Conservation (phyloP, 73 alveolate species). For the Paramecium biaurelia region DNA sequence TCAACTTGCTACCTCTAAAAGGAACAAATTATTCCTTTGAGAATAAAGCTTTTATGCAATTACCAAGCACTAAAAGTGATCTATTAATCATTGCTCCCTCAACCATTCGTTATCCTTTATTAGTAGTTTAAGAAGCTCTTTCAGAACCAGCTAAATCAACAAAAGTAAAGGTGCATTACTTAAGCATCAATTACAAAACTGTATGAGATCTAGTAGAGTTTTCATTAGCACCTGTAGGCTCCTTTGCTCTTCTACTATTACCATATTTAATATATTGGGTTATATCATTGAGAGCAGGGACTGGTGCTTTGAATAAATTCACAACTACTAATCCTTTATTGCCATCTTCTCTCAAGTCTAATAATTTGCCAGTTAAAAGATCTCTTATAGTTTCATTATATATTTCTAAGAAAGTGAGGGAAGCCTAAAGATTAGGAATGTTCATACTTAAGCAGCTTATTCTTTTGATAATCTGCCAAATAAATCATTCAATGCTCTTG, state of each 20-base stretch:
- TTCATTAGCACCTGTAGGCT: slow-evolving; percentile 95
- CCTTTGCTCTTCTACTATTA: slow-evolving; percentile 67
- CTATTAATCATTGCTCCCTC: slow-evolving; percentile 93
- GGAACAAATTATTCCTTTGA: slow-evolving; percentile 85
- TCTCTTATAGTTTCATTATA: slow-evolving; percentile 90
- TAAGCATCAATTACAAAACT: slow-evolving; percentile 60
- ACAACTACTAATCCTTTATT: slow-evolving; percentile 47
- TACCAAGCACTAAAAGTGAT: slow-evolving; percentile 84
- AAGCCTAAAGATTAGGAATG: slow-evolving; percentile 59
- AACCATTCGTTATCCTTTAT: slow-evolving; percentile 79
- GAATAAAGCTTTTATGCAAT: slow-evolving; percentile 86
- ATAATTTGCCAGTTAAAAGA: slow-evolving; percentile 66
- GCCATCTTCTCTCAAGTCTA: slow-evolving; percentile 56
- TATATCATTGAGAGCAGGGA: slow-evolving; percentile 70
- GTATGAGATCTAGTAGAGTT: slow-evolving; percentile 85
- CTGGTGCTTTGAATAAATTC: slow-evolving; percentile 50
- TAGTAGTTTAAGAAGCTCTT: slow-evolving; percentile 82
- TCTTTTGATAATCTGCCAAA: slow-evolving; percentile 23
- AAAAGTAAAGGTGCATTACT: slow-evolving; percentile 20
- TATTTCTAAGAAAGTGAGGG: slow-evolving; percentile 81
- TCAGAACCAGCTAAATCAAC: slow-evolving; percentile 91
- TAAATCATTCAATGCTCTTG: slow-evolving; percentile 32
- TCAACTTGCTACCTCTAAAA: slow-evolving; percentile 89
- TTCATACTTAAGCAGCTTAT: slow-evolving; percentile 4
- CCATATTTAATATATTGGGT: slow-evolving; percentile 69